Evolutionary conservation across 805 yeast genomes (phyloP), one percentile per base, ranked within the genome.

Genomic region (Yamadazyma ubonensis): DNA sequence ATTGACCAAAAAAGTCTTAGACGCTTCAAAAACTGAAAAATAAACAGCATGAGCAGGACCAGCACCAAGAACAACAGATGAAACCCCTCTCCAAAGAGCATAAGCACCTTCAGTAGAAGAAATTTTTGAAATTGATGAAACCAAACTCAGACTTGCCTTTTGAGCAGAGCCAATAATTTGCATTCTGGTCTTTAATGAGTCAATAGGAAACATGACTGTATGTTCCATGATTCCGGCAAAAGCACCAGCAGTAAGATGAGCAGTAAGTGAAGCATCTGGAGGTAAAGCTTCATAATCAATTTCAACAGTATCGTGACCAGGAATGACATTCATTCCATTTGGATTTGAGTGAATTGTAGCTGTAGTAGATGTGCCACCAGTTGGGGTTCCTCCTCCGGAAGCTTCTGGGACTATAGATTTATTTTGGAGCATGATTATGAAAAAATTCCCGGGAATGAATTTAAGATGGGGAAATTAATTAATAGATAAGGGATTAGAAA

Each of bases 201-300:
- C 99, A 29, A 91, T 80, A 2, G 99, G 99, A 59, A 81, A 91
- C 96, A 91, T 88, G 32, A 91, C 88, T 1, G 96, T 81, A 63
- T 91, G 99, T 60, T 91, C 99, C 97, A 91, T 87, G 41, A 93
- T 87, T 19, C 99, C 99, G n/a, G 99, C 98, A 65, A 89, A 86
- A 0, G 97, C 98, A 8, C 99, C 99, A 2, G 98, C 98, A 9
- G 79, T 58, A 45, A 91, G 73, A 58, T 90, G 95, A 3, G 95
- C 86, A 4, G 79, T 58, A 39, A 93, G 66, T 1, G 96, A 81
- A 8, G 96, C 89, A 53, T 81, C 80, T 25, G 81, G 86, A 1
- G 98, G 98, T 20, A 91, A 73, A 5, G 96, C 81, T 63, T 91
- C 99, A 62, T 91, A 91, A 58, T 91, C 99, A 26, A 83, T 73